A percentile compares a stretch with the other conserved stretches of the same genome.
phyloP scores from a whole-genome alignment of 805 yeast species.

The Metschnikowia santaceciliae region DNA sequence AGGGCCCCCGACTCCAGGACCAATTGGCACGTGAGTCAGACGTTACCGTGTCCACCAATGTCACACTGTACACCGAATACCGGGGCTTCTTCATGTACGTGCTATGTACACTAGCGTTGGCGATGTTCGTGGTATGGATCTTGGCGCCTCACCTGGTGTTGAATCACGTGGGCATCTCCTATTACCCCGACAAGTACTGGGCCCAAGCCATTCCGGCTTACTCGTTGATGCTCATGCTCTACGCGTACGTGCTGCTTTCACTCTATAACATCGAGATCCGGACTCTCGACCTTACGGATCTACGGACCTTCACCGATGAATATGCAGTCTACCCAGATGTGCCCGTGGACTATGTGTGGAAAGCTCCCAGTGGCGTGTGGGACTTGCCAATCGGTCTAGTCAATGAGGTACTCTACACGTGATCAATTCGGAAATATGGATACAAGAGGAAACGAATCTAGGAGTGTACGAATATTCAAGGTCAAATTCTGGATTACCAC shows the following conservation, averaged over 20 bases:
- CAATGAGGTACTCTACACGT: conserved; percentile 55
- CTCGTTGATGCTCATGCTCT: conserved; percentile 66
- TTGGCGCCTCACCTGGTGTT: conserved; percentile 59
- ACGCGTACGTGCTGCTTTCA: conserved; percentile 64
- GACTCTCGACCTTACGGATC: conserved; percentile 55
- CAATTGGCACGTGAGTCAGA: conserved; percentile 61
- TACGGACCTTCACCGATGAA: conserved; percentile 67
- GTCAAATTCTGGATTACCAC: too few relatives aligned
- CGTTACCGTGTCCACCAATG: conserved; percentile 51
- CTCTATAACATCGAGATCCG: conserved; percentile 73
- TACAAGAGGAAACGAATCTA: too few relatives aligned
- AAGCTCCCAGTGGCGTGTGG: conserved; percentile 78
- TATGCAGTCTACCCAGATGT: conserved; percentile 37
- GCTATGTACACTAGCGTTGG: conserved; percentile 52
- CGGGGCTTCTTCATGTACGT: conserved; percentile 83
- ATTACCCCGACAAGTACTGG: conserved; percentile 92
- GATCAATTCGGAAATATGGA: not conserved
- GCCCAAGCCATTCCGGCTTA: conserved; percentile 73
- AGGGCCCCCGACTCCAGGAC: conserved; percentile 29
- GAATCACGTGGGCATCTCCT: conserved; percentile 52
- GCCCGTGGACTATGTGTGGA: conserved; percentile 41
- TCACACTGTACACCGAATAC: conserved; percentile 68
- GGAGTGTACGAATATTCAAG: too few relatives aligned
- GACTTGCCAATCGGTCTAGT: conserved; percentile 76
- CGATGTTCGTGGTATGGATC: conserved; percentile 68